Percentiles rank a stretch among this genome's conserved stretches.
phyloP scores from a whole-genome alignment of 2,329 filamentous ascomycete genomes.

The Fusarium guadeloupense region DNA sequence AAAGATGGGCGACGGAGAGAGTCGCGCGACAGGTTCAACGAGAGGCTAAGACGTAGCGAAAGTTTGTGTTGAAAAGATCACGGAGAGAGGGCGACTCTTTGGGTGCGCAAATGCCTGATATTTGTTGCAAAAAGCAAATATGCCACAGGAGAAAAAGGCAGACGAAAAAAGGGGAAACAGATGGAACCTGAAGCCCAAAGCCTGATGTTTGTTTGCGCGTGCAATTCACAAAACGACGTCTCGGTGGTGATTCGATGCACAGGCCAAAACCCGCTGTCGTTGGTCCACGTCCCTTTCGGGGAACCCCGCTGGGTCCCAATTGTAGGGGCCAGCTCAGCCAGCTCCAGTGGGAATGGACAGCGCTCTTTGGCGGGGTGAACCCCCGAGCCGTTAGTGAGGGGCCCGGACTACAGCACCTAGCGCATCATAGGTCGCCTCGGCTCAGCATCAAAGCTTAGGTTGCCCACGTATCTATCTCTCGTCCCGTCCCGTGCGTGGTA shows the following conservation, averaged over 20 bases:
- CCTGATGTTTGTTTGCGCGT: constrained; percentile 29
- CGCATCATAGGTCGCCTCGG: constrained; percentile 33
- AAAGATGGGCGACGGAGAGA: constrained; percentile 11
- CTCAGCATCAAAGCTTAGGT: constrained; percentile 13
- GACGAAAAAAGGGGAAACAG: constrained; percentile 10
- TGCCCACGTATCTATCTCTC: constrained; percentile 6
- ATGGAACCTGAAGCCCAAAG: constrained; percentile 27
- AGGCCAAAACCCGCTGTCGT: constrained; percentile 27
- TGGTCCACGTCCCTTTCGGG: constrained; percentile 19
- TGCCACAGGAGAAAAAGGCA: background rate
- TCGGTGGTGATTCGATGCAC: constrained; percentile 41
- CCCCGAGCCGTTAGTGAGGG: constrained; percentile 19
- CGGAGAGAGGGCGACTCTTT: background rate
- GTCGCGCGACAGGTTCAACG: constrained; percentile 5
- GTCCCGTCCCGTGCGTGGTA: too few species aligned
- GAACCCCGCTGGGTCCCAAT: constrained; percentile 26
- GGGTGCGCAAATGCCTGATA: background rate
- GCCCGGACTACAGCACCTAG: constrained; percentile 14
- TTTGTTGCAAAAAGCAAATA: background rate
- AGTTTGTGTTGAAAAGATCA: constrained; percentile 5
- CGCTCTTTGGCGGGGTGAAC: constrained; percentile 19
- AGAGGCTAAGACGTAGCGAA: constrained; percentile 8
- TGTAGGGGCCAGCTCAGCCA: background rate
- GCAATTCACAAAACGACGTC: constrained; percentile 34
- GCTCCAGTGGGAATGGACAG: background rate